Percentiles rank a stretch among this genome's conserved stretches.
These are phyloP conservation scores for Gentiana straminea DNA, from an alignment of 257 asterid genomes.

Conservation along the genomic window DNA sequence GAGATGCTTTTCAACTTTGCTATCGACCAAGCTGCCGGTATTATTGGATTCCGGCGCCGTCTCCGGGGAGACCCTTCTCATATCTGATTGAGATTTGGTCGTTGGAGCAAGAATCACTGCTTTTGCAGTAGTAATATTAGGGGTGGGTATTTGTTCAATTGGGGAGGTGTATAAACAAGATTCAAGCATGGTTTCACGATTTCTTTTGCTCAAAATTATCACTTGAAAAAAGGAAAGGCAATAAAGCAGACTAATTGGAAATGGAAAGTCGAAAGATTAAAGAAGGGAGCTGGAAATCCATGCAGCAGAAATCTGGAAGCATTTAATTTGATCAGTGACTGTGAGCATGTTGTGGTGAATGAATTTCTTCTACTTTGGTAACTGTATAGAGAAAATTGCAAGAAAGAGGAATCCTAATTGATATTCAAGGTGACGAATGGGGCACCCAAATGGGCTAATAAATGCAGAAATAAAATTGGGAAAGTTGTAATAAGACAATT, in stretches of 20 bases:
- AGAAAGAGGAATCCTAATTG: too few relatives aligned
- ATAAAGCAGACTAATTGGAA: neutral
- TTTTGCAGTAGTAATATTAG: conserved; percentile 41
- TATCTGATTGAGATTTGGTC: conserved; percentile 61
- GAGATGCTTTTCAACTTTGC: conserved; percentile 47
- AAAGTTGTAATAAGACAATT: too few relatives aligned
- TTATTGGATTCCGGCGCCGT: conserved; percentile 14
- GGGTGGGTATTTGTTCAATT: conserved; percentile 8
- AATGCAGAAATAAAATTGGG: too few relatives aligned
- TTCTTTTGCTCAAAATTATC: neutral
- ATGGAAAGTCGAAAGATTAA: neutral
- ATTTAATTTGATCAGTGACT: conserved; percentile 16
- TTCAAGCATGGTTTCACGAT: conserved; percentile 35
- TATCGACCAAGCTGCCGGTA: neutral
- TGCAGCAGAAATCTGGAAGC: conserved; percentile 15
- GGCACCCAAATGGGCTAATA: too few relatives aligned
- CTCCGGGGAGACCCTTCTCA: conserved; percentile 67
- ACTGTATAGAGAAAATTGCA: too few relatives aligned
- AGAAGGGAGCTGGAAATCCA: conserved; percentile 8
- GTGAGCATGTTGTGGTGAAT: too few relatives aligned
- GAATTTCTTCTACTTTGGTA: too few relatives aligned
- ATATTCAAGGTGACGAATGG: too few relatives aligned
- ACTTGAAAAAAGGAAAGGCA: neutral
- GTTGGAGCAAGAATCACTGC: conserved; percentile 63
- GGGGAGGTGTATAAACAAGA: conserved; percentile 21